A percentile compares a stretch with the other conserved stretches of the same genome.
These are phyloP conservation scores for Penicillium pancosmium DNA, from an alignment of 495 filamentous ascomycete genomes.

Conservation along the genomic window DNA sequence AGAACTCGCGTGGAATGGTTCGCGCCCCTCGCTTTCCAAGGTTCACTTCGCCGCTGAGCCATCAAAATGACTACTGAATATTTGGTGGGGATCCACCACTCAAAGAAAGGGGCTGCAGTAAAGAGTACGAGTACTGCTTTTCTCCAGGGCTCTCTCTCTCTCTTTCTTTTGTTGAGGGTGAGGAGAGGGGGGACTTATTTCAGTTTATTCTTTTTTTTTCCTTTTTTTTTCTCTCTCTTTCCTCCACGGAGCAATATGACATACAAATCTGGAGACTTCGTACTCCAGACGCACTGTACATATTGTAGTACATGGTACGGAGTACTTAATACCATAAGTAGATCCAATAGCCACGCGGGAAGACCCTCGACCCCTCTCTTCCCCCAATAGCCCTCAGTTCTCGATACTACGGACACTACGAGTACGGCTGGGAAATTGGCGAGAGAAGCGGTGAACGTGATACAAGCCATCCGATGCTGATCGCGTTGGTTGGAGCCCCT, in stretches of 20 bases:
- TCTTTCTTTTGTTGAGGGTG: no score
- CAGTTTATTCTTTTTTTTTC: constrained; percentile 2
- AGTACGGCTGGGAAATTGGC: constrained; percentile 2
- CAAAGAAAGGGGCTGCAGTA: constrained; percentile 9
- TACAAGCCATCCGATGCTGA: constrained; percentile 26
- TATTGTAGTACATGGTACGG: neutral
- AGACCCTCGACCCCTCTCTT: constrained; percentile 10
- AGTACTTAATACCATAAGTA: neutral
- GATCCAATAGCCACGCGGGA: constrained; percentile 11
- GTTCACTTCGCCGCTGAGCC: constrained; percentile 7
- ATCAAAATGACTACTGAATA: neutral
- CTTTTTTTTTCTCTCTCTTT: neutral
- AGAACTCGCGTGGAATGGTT: constrained; percentile 18
- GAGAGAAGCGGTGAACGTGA: constrained; percentile 35
- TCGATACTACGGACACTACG: no score
- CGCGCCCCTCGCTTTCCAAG: constrained; percentile 16
- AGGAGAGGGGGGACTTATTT: neutral
- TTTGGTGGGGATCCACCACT: constrained; percentile 1
- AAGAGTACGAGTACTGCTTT: neutral
- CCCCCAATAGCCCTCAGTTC: no score
- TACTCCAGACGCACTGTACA: neutral
- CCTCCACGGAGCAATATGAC: no score
- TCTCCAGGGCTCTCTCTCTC: neutral
- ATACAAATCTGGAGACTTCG: neutral
- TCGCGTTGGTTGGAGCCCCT: constrained; percentile 30